Evolutionary conservation across 306 rosid species (phyloP), one percentile per base, ranked within the genome.

Genomic region (Elaeagnus macrophylla): DNA sequence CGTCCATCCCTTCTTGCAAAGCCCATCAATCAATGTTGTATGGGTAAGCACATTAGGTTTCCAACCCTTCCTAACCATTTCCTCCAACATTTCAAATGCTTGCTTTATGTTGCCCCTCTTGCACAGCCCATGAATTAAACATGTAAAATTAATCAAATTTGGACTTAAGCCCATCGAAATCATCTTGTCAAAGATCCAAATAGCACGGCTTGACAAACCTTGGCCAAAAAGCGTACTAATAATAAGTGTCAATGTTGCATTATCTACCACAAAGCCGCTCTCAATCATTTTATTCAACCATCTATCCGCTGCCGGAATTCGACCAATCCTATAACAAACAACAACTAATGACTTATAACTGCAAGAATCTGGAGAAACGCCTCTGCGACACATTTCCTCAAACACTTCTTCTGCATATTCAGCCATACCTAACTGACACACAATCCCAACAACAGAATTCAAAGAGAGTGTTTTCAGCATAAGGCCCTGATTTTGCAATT

Each of bases 1-100:
- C 8, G 95, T 78, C 99, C 99, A 91, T 14, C 99, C 99, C 71
- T 91, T 91, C 87, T 84, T 87, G 69, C 96, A 91, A 16, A 91
- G 82, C 45, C 96, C 96, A 61, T 82, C 75, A 51, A 87, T 91
- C 60, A 86, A 68, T 11, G 74, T 64, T 0, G 95, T 84, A 61
- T 87, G 99, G 2, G 93, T 82, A 52, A 84, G 80, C 49, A 86
- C 93, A 79, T 91, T 87, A 25, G 99, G 99, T 48, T 82, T 91
- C 95, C 93, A 91, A 51, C 96, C 96, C 61, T 77, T 73, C 52
- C 78, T 61, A 59, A 91, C 96, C 95, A 91, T 86, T 67, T 91
- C 96, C 86, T 91, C 99, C 79, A 87, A 75, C 94, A 80, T 77
- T 57, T 91, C 99, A 74, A 91, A 91, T n/a, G 93, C 93, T 59